Evolutionary conservation across 371 early-diverging fungal genomes (phyloP).

Genomic region (Mucor saturninus): DNA sequence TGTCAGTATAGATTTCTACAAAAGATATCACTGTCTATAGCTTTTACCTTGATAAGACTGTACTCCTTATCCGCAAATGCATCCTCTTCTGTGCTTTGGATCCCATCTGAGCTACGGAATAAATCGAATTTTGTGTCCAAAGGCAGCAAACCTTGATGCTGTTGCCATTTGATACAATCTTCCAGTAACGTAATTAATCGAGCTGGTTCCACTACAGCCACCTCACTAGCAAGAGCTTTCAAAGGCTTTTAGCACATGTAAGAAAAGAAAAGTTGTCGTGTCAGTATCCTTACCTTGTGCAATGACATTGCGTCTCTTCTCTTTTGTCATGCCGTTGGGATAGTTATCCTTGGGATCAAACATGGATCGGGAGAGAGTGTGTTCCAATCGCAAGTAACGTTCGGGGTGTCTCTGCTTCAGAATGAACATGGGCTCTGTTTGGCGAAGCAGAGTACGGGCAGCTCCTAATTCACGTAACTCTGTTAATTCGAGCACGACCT

Average conservation of each 20-base stretch:
- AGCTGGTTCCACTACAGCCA: constrained; percentile 78
- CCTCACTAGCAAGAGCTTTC: constrained; percentile 65
- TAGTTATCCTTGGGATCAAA: constrained; percentile 70
- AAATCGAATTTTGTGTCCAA: constrained; percentile 77
- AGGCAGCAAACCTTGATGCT: constrained; percentile 76
- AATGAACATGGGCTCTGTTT: constrained; percentile 86
- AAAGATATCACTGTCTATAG: too few species aligned
- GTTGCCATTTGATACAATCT: constrained; percentile 88
- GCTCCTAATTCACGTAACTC: constrained; percentile 79
- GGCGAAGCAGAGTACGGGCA: constrained; percentile 83
- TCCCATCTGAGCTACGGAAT: constrained; percentile 70
- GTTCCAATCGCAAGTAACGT: constrained; percentile 79
- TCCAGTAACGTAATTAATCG: constrained; percentile 83
- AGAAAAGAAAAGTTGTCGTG: background rate
- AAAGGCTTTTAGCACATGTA: background rate
- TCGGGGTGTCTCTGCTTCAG: constrained; percentile 74
- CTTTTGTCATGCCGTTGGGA: constrained; percentile 62
- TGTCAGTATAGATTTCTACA: too few species aligned
- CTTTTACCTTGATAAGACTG: constrained; percentile 74
- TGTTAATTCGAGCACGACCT: constrained; percentile 81
- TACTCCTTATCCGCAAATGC: constrained; percentile 66
- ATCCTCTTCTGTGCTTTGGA: constrained; percentile 72
- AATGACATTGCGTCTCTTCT: constrained; percentile 73
- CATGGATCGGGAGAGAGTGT: constrained; percentile 69
- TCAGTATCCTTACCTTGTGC: constrained; percentile 55